These are phyloP conservation scores for Coleophoma eucalyptorum DNA, from an alignment of 2,329 filamentous ascomycete species.

Conservation along the genomic window DNA sequence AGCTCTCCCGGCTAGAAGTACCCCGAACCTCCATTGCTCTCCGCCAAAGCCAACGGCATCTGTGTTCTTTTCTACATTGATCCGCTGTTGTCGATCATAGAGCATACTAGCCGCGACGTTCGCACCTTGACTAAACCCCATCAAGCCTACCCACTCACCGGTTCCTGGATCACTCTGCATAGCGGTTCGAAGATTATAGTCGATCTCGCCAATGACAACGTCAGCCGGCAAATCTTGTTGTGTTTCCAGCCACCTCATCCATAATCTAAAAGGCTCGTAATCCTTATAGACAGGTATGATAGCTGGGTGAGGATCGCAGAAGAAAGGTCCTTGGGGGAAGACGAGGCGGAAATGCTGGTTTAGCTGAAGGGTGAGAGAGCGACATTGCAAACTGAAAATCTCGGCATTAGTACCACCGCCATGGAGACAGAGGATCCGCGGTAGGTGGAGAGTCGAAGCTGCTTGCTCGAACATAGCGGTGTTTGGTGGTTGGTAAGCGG, in stretches of 20 bases:
- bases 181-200: slow-evolving; percentile 34
- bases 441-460: not conserved
- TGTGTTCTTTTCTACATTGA: not conserved
- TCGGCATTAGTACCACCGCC: not conserved
- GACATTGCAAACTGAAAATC: slow-evolving; percentile 24
- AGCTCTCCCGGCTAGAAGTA: slow-evolving; percentile 58
- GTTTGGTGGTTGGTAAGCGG: too few relatives aligned
- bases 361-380: slow-evolving; percentile 30
- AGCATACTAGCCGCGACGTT: slow-evolving; percentile 57
- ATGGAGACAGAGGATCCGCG: not conserved
- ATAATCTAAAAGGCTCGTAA: slow-evolving; percentile 60
- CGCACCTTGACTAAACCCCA: slow-evolving; percentile 66
- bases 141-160: slow-evolving; percentile 55
- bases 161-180: slow-evolving; percentile 46
- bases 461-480: too few relatives aligned
- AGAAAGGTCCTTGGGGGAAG: slow-evolving; percentile 68
- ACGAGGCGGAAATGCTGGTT: slow-evolving; percentile 60
- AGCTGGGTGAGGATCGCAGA: slow-evolving; percentile 56
- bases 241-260: slow-evolving; percentile 62
- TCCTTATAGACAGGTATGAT: slow-evolving; percentile 62
- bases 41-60: not conserved
- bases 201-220: slow-evolving; percentile 42
- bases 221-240: slow-evolving; percentile 34
- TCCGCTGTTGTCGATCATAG: slow-evolving; percentile 52
- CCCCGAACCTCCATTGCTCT: slow-evolving; percentile 53